Conservation (phyloP, 2,329 filamentous ascomycete species). For the Pseudonectria buxi region DNA sequence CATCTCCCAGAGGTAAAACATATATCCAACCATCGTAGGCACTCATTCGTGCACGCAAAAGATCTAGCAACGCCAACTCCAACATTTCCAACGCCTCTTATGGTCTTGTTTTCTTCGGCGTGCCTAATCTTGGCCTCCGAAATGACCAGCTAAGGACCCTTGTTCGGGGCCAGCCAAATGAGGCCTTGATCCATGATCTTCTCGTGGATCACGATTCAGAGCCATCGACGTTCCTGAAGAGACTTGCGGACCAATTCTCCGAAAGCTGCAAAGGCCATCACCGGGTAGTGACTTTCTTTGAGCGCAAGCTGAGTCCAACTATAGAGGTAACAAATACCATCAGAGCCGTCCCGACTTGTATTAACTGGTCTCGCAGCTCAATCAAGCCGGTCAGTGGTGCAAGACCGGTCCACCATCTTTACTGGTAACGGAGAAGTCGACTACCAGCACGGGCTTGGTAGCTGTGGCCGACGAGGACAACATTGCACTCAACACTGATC, state of each 20-base stretch:
- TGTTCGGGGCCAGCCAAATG: slow-evolving; percentile 18
- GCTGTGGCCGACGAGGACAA: slow-evolving; percentile 12
- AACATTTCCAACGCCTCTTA: slow-evolving; percentile 12
- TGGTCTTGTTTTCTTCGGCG: slow-evolving; percentile 22
- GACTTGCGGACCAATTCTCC: slow-evolving; percentile 13
- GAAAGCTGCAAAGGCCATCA: slow-evolving; percentile 10
- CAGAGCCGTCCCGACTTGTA: not conserved
- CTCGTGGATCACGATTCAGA: slow-evolving; percentile 6
- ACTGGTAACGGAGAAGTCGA: slow-evolving; percentile 20
- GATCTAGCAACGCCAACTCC: not conserved
- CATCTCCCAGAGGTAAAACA: not conserved
- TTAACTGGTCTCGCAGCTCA: not conserved
- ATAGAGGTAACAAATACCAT: slow-evolving; percentile 15
- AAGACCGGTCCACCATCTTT: slow-evolving; percentile 11
- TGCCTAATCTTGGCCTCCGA: slow-evolving; percentile 21
- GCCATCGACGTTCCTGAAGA: slow-evolving; percentile 13
- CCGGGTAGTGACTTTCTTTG: slow-evolving; percentile 13
- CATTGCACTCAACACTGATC: slow-evolving; percentile 14
- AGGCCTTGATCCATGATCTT: slow-evolving; percentile 13
- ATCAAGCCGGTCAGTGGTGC: slow-evolving; percentile 1
- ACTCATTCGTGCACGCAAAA: slow-evolving; percentile 8
- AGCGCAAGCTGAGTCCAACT: slow-evolving; percentile 11
- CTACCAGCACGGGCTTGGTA: slow-evolving; percentile 14
- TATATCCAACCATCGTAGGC: slow-evolving; percentile 5
- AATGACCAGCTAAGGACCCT: slow-evolving; percentile 14